A percentile compares a stretch with the other conserved stretches of the same genome.
Evolutionary conservation across 2,329 filamentous ascomycete species (phyloP).

Genomic region (Pyrenochaeta sp.): DNA sequence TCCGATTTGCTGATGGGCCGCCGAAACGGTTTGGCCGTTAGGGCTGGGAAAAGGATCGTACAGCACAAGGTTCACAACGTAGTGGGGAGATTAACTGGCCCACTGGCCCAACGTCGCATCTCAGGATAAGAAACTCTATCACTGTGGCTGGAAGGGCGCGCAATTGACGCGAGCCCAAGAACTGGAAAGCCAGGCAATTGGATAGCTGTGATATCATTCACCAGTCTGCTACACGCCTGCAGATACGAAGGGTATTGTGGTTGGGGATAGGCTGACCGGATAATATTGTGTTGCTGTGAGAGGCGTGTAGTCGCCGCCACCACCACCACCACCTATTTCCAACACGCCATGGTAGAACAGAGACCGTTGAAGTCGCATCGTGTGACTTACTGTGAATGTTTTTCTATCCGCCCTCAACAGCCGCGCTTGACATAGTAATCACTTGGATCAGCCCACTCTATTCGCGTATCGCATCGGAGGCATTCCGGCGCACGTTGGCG

Average conservation of each 20-base stretch:
- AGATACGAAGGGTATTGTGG: constrained; percentile 7
- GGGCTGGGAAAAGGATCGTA: no score
- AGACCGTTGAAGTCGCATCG: neutral
- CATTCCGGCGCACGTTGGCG: neutral
- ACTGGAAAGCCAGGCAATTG: neutral
- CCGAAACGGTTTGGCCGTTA: no score
- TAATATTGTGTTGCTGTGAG: constrained; percentile 16
- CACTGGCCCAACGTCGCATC: neutral
- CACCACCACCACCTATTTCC: neutral
- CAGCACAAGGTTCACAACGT: neutral
- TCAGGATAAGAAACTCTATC: no score
- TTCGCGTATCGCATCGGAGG: constrained; percentile 6
- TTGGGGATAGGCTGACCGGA: constrained; percentile 18
- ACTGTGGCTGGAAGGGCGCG: no score
- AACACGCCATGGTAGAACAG: neutral
- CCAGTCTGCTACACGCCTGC: constrained; percentile 1
- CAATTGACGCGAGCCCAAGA: neutral
- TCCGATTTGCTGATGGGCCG: neutral
- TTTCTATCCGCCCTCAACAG: neutral
- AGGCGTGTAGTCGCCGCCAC: neutral
- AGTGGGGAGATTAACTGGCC: neutral
- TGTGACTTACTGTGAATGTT: neutral
- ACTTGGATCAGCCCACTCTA: no score
- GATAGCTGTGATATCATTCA: constrained; percentile 3
- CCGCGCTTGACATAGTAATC: constrained; percentile 4